These are phyloP conservation scores for Solanum tacnaense DNA, from an alignment of 257 asterid species.

Conservation along the genomic window DNA sequence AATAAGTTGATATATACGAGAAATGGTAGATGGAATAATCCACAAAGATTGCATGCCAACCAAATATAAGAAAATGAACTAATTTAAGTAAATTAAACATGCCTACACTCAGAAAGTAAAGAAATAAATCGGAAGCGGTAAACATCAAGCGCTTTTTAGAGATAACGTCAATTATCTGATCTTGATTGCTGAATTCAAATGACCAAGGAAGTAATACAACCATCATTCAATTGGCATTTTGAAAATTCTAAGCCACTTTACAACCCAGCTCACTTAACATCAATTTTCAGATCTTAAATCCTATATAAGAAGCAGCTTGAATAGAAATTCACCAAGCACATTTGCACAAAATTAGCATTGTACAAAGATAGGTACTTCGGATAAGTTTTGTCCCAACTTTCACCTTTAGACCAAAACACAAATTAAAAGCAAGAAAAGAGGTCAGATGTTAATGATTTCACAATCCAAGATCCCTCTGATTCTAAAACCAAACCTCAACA, in stretches of 20 bases:
- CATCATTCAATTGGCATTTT: neutral
- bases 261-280: neutral
- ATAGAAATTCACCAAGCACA: neutral
- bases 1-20: neutral
- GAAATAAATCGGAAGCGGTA: neutral
- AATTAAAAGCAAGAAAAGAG: neutral
- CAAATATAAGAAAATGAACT: neutral
- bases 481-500: neutral
- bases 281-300: neutral
- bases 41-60: neutral
- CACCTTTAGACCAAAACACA: neutral
- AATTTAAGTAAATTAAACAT: neutral
- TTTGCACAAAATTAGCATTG: neutral
- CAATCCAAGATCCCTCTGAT: neutral
- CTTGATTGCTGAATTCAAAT: neutral
- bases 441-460: neutral
- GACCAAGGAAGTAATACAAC: neutral
- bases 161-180: neutral
- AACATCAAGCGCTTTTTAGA: neutral
- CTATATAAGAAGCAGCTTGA: neutral
- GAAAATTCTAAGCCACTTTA: neutral
- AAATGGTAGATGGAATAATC: neutral
- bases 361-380: neutral
- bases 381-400: neutral
- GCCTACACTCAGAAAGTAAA: neutral